Evolutionary conservation across 768 basidiomycete species (phyloP).

Genomic region (Dentipellis sp.): DNA sequence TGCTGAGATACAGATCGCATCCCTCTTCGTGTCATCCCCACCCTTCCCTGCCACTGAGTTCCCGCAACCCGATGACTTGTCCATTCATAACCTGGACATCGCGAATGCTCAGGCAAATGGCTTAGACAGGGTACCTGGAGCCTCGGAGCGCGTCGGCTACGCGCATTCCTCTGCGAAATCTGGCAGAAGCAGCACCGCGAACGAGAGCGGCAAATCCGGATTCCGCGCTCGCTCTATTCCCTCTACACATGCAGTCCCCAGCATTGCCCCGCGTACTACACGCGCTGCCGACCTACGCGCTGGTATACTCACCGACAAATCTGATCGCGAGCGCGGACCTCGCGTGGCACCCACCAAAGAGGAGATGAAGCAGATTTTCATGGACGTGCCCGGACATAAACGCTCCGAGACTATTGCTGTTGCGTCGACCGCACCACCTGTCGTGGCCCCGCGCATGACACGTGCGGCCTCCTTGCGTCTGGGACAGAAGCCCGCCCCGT

Average conservation of each 20-base stretch:
- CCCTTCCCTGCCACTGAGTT: constrained; percentile 66
- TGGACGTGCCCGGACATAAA: constrained; percentile 78
- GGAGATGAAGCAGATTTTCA: constrained; percentile 53
- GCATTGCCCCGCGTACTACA: constrained; percentile 71
- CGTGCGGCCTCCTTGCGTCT: constrained; percentile 63
- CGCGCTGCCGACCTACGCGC: constrained; percentile 67
- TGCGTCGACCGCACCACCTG: constrained; percentile 65
- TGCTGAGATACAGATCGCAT: constrained; percentile 73
- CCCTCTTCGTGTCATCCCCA: constrained; percentile 76
- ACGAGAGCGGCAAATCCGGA: constrained; percentile 28
- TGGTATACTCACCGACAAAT: constrained; percentile 39
- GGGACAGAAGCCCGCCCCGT: constrained; percentile 35
- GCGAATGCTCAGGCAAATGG: constrained; percentile 37
- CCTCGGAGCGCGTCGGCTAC: constrained; percentile 26
- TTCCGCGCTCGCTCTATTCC: constrained; percentile 70
- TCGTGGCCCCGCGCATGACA: constrained; percentile 66
- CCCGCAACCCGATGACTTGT: constrained; percentile 34
- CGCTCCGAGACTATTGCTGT: constrained; percentile 58
- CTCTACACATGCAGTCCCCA: constrained; percentile 46
- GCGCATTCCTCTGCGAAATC: constrained; percentile 22
- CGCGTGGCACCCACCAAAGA: constrained; percentile 54
- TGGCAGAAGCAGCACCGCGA: constrained; percentile 34
- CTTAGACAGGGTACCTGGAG: constrained; percentile 17
- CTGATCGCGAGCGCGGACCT: constrained; percentile 29
- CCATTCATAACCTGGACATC: constrained; percentile 22